A percentile compares a stretch with the other conserved stretches of the same genome.
phyloP scores from a whole-genome alignment of 169 alveolate genomes.

The Cryptosporidium sp. region DNA sequence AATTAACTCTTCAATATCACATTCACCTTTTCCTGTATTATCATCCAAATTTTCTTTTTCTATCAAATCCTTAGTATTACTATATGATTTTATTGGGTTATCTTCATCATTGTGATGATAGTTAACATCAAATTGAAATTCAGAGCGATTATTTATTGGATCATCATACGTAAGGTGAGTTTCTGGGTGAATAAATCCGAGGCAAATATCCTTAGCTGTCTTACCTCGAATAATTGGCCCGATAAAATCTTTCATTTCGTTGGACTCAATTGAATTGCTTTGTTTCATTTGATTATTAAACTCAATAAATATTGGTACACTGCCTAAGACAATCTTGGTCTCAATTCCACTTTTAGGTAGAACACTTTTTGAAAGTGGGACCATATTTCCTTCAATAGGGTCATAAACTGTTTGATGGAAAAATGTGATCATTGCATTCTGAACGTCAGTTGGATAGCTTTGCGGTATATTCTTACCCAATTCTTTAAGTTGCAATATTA shows the following conservation, averaged over 20 bases:
- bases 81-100: neutral
- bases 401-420: constrained; percentile 70
- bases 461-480: constrained; percentile 53
- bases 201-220: constrained; percentile 25
- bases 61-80: neutral
- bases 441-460: constrained; percentile 32
- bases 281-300: constrained; percentile 24
- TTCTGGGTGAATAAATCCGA: constrained; percentile 64
- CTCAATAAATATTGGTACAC: constrained; percentile 44
- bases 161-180: neutral
- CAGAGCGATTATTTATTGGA: neutral
- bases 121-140: neutral
- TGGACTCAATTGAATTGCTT: neutral
- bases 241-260: constrained; percentile 19
- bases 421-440: constrained; percentile 53
- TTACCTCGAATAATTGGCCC: constrained; percentile 65
- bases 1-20: constrained; percentile 25
- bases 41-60: neutral
- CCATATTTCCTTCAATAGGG: constrained; percentile 37
- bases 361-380: constrained; percentile 56
- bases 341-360: neutral
- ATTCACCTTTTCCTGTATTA: neutral
- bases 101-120: neutral
- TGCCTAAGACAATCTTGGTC: neutral
- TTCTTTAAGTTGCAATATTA: constrained; percentile 40